Base-by-base conservation (phyloP, 805 yeast species). In the Saturnispora mendoncae region DNA sequence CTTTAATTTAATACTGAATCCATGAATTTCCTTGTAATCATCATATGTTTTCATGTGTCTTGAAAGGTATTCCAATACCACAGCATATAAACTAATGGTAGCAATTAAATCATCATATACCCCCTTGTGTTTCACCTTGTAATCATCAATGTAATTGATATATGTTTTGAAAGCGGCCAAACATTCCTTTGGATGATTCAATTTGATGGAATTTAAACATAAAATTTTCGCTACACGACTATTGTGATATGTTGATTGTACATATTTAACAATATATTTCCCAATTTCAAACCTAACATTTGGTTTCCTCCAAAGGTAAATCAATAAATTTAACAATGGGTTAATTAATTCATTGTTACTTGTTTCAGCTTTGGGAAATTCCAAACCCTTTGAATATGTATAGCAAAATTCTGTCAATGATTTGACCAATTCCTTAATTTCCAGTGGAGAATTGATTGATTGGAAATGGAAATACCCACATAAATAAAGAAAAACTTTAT, bases 181-280 rank as follows among this genome's bases (percentile, higher is more conserved):
- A 4, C 53, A 43, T 34, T 60, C 61, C 1, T 52, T 49, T 0
- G 27, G 18, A 20, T 51, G 48, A 5, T 51, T 41, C 13, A 47
- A 42, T 2, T 45, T 41, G n/a, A 61, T 52, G 24, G 62, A 51
- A 33, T 54, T 14, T 36, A 54, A 5, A 56, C 62, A 46, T 61
- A 61, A 48, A 43, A 55, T 50, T 60, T 65, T 43, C 66, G 68
- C 44, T 57, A 53, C 46, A 51, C 61, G 32, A 58, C 54, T 32
- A 65, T 60, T 70, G 49, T 72, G 78, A 43, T 72, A 74, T 0
- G 78, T 70, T 36, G 61, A 65, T 13, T 58, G 52, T 38, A 71
- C 57, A 1, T 71, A 66, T 4, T 47, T 40, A 9, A 58, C 56
- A 14, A 61, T 55, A 47, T 56, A 56, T 5, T 37, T 44, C 9